A percentile compares a stretch with the other conserved stretches of the same genome.
Conservation (phyloP, 441 rosid species). For the Theobroma grandiflorum region DNA sequence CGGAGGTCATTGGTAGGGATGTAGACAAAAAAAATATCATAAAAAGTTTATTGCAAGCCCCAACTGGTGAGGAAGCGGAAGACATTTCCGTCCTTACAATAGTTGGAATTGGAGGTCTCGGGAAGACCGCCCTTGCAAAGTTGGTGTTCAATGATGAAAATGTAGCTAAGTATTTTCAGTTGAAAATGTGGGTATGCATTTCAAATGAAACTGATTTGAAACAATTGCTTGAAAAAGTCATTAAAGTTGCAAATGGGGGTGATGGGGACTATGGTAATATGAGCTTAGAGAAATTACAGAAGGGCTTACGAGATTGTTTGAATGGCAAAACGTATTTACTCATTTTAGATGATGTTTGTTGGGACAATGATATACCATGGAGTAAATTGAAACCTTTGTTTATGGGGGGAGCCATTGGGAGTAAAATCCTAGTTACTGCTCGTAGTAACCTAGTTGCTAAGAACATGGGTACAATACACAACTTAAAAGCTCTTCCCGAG, state of each 20-base stretch:
- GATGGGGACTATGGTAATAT: neutral
- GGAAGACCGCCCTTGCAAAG: neutral
- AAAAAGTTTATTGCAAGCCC: neutral
- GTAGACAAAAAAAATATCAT: neutral
- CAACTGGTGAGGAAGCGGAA: neutral
- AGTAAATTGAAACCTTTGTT: neutral
- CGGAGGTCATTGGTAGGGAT: neutral
- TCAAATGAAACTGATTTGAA: neutral
- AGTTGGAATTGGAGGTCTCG: neutral
- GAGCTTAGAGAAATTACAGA: too few relatives aligned
- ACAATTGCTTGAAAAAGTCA: neutral
- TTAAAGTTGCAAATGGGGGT: neutral
- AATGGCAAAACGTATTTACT: neutral
- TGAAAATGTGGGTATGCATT: neutral
- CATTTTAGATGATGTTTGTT: conserved; percentile 25
- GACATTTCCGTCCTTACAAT: neutral
- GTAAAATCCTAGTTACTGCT: conserved; percentile 21
- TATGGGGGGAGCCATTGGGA: conserved; percentile 21
- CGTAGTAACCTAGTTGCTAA: too few relatives aligned
- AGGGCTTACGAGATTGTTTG: neutral
- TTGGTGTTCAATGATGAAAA: conserved; percentile 3
- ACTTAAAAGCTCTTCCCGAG: too few relatives aligned
- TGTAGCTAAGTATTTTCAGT: neutral
- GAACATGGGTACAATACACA: too few relatives aligned
- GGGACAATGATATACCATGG: conserved; percentile 1